Evolutionary conservation across 2,329 filamentous ascomycete genomes (phyloP), one percentile per base, ranked within the genome.

Genomic region (Pseudogymnoascus sp.): DNA sequence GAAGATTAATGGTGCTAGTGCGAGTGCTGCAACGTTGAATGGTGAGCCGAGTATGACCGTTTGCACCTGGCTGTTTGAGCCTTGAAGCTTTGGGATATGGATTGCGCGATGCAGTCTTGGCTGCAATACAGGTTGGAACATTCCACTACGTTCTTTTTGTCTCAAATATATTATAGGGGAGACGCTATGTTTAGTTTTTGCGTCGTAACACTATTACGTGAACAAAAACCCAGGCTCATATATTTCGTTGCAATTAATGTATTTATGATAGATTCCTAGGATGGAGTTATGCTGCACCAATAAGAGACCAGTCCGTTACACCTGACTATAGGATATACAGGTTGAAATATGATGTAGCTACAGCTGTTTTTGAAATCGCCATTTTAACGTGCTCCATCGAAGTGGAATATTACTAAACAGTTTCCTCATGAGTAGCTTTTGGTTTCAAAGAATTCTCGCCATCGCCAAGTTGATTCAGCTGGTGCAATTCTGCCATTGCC

Each of bases 401-500:
- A 43, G 21, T 43, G 2, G 21, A 16, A 51, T 16, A 23, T 51
- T 14, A n/a, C 45, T 51, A 51, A 28, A 51, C 45, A 51, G 23
- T 8, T 10, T 51, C 45, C 6, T 51, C n/a, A 10, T 51, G 45
- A 23, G 14, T 13, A n/a, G 21, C 23, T n/a, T 51, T 28, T 51
- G 14, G 13, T 51, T 51, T 28, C 23, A 51, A 23, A 10, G 11
- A 25, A 51, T 51, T 14, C 4, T 25, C 23, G 14, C 45, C 45
- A 1, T 51, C 45, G 23, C 13, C 11, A n/a, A 51, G 45, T n/a
- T 51, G 45, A 45, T 64, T 64, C 25, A 64, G 16, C 54, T 64
- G 19, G 36, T 61, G 51, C n/a, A 64, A 39, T n/a, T 60, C 51
- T 16, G 11, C 54, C 11, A 62, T 45, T 25, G 37, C 45, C 16